Evolutionary conservation across 1,284 basidiomycete species (phyloP), one percentile per base, ranked within the genome.

Genomic region (Cryptococcus sp.): DNA sequence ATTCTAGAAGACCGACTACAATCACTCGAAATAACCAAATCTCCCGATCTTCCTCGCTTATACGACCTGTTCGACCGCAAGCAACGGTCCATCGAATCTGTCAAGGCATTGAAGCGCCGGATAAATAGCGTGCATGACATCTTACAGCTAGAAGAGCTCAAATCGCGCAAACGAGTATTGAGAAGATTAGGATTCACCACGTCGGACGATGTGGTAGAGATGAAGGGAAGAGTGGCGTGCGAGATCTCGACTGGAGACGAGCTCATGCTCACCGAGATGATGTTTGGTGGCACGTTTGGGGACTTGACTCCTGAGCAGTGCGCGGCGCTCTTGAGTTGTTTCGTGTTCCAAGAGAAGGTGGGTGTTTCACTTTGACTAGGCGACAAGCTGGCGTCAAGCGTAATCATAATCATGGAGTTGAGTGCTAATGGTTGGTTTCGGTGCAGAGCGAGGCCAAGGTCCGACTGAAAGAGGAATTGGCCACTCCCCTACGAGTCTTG

Each of bases 241-340:
- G 96, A 99, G 80, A 98, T 99, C 76, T 93, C 89, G 69, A 90
- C 94, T 0, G 96, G 96, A 15, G 96, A 99, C 73, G 96, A 99
- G 79, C 79, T 99, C 50, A 82, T 99, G 30, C 82, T 99, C 61
- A 99, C 96, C 0, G 96, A 99, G 78, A 85, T 99, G 75, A 90
- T 99, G 65, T 99, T 99, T 82, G 93, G 96, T 66, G 95, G 95
- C 54, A 89, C 88, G 3, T 99, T 99, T 83, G 97, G 97, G 72
- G 78, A 89, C 3, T 79, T 99, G 42, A 82, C 85, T 0, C 94
- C 96, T 0, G 93, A 97, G 72, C 92, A 97, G 64, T 93, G 89
- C 71, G 95, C 95, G 0, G 91, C 92, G 1, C 76, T 99, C 17
- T 81, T 98, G 25, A 93, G 90, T 67, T 98, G 95, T 74, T 99